Base-by-base conservation (phyloP, 805 yeast genomes). In the Candida namnaoensis region DNA sequence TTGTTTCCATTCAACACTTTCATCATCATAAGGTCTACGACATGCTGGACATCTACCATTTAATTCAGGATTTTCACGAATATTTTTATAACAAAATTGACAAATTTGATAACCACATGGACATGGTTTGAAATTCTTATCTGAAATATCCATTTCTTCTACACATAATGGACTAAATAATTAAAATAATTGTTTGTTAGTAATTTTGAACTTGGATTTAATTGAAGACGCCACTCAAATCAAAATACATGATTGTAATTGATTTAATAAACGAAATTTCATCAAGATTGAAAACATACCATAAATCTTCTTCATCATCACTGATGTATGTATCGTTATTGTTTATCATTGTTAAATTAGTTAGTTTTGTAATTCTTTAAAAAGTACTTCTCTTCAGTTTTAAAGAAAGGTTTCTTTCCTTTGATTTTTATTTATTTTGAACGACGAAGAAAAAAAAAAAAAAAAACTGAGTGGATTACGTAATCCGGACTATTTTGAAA, bases 61-160 rank as follows among this genome's bases (percentile, higher is more conserved):
- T 47, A 91, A 68, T 60, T 93, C 96, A 2, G 97, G 97, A 53
- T 91, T 91, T 49, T 88, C 93, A 49, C 96, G 76, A 54, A 93
- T 93, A 61, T 90, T 91, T 66, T 93, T 93, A 71, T 91, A 93
- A 63, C 99, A 93, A 60, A 93, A 93, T 71, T 91, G 98, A 62
- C 99, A 93, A 44, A 93, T 86, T 61, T 95, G 97, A 57, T 93
- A 93, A 15, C 99, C 99, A 68, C 99, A 93, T 1, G 98, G 98
- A 69, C 99, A 93, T n/a, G 99, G 99, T 62, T 84, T 88, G 72
- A 93, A 93, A 66, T 88, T 87, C 57, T 85, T 88, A 64, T 93
- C 99, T 14, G 95, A 84, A 38, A 91, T 80, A 63, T 93, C 99
- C 88, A 93, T 82, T 60, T 93, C 97, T 65, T 93, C 99, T 57